Percentiles rank a stretch among this genome's conserved stretches.
Evolutionary conservation across 1,139 yeast genomes (phyloP).

Genomic region (Candida anutae): DNA sequence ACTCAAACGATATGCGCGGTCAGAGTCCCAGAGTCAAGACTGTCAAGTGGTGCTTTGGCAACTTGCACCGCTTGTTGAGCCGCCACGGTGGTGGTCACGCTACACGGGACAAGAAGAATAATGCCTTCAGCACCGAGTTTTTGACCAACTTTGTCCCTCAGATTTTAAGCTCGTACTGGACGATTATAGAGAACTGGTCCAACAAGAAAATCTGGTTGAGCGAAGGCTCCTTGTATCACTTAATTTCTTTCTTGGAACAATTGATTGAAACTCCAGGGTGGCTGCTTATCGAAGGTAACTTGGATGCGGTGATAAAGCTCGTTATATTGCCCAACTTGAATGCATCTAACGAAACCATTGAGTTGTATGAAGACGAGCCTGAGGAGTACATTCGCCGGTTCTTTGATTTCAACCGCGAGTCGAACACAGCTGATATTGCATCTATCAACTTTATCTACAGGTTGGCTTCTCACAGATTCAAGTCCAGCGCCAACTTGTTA

Average conservation of each 20-base stretch:
- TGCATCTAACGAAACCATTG: constrained; percentile 48
- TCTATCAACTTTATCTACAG: constrained; percentile 66
- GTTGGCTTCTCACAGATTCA: constrained; percentile 40
- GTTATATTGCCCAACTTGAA: constrained; percentile 58
- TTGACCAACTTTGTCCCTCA: constrained; percentile 51
- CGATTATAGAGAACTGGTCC: constrained; percentile 54
- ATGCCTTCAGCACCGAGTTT: constrained; percentile 40
- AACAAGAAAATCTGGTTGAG: constrained; percentile 50
- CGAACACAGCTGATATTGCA: constrained; percentile 72
- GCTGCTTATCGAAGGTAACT: constrained; percentile 45
- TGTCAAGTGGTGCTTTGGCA: constrained; percentile 70
- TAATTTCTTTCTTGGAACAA: constrained; percentile 59
- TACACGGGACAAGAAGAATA: constrained; percentile 26
- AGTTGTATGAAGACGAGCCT: constrained; percentile 63
- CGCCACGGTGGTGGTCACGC: constrained; percentile 47
- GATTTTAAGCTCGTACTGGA: constrained; percentile 52
- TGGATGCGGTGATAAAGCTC: constrained; percentile 51
- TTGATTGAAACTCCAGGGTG: constrained; percentile 50
- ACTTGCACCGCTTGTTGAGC: constrained; percentile 49
- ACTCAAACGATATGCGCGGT: constrained; percentile 23
- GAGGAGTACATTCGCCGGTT: constrained; percentile 66
- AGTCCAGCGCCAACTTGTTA: constrained; percentile 32
- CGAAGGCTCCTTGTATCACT: constrained; percentile 51
- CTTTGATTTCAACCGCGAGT: constrained; percentile 64
- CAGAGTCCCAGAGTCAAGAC: constrained; percentile 48